These are phyloP conservation scores for Alternaria gansuensis DNA, from an alignment of 2,329 filamentous ascomycete species.

Conservation along the genomic window DNA sequence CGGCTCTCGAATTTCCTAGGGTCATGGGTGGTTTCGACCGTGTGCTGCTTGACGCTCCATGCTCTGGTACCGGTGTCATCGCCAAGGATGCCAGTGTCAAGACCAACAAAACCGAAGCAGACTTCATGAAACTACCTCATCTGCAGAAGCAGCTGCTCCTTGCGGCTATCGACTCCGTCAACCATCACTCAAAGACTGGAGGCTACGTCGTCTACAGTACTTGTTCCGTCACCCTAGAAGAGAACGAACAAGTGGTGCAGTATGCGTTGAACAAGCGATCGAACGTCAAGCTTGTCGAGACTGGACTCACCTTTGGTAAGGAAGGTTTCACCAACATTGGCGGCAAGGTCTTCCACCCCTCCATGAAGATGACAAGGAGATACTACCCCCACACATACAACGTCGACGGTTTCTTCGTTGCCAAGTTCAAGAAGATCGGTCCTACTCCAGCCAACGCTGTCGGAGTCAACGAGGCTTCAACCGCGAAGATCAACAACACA, in stretches of 20 bases:
- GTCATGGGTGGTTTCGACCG: slow-evolving; percentile 96
- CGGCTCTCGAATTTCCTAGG: slow-evolving; percentile 90
- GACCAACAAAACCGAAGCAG: slow-evolving; percentile 87
- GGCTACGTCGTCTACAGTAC: slow-evolving; percentile 98
- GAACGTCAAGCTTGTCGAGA: slow-evolving; percentile 92
- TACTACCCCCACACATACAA: slow-evolving; percentile 53
- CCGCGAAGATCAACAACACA: slow-evolving; percentile 46
- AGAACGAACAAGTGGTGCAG: slow-evolving; percentile 92
- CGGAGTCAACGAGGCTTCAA: slow-evolving; percentile 38
- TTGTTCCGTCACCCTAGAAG: slow-evolving; percentile 92
- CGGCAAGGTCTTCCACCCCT: slow-evolving; percentile 89
- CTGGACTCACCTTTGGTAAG: slow-evolving; percentile 86
- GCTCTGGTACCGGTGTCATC: slow-evolving; percentile 96
- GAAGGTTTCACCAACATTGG: slow-evolving; percentile 91
- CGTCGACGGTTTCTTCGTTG: slow-evolving; percentile 97
- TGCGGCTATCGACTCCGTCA: slow-evolving; percentile 91
- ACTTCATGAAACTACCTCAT: slow-evolving; percentile 93
- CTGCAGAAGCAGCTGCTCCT: slow-evolving; percentile 94
- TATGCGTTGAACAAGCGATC: slow-evolving; percentile 91
- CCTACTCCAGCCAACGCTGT: slow-evolving; percentile 72
- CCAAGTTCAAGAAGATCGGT: slow-evolving; percentile 93
- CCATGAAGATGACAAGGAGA: slow-evolving; percentile 66
- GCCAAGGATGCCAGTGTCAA: slow-evolving; percentile 96
- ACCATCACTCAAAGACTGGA: slow-evolving; percentile 89
- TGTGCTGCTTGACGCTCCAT: slow-evolving; percentile 92